phyloP scores from a whole-genome alignment of 306 rosid species.

The Trifolium dubium region DNA sequence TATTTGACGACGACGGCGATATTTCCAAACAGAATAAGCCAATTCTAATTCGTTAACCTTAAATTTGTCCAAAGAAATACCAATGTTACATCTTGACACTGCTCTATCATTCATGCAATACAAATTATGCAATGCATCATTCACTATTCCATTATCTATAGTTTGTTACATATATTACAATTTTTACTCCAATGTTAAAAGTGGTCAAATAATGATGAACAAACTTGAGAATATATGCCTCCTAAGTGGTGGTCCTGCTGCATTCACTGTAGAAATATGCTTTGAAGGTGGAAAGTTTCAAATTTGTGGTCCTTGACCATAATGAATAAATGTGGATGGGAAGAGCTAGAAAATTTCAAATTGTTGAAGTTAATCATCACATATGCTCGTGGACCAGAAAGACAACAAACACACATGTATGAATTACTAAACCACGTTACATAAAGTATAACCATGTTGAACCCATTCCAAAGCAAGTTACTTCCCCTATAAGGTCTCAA shows the following conservation, averaged over 20 bases:
- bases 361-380: conserved; percentile 43
- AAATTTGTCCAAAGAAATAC: conserved; percentile 3
- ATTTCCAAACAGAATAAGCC: conserved; percentile 5
- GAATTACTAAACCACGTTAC: conserved; percentile 46
- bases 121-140: background rate
- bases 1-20: conserved; percentile 4
- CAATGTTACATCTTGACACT: background rate
- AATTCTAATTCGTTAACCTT: background rate
- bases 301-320: conserved; percentile 54
- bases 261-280: conserved; percentile 34
- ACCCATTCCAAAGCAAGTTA: conserved; percentile 55
- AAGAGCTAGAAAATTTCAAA: conserved; percentile 42
- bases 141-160: background rate
- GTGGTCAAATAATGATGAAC: conserved; percentile 42
- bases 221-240: conserved; percentile 3
- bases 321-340: conserved; percentile 46
- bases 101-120: background rate
- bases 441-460: conserved; percentile 39
- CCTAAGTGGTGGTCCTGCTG: conserved; percentile 41
- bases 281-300: conserved; percentile 22
- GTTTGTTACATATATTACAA: background rate
- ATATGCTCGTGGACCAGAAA: conserved; percentile 47
- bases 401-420: conserved; percentile 46
- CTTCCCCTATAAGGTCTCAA: conserved; percentile 46
- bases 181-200: conserved; percentile 23